Evolutionary conservation across 148 eudicot species (phyloP).

Genomic region (Drosera capensis): DNA sequence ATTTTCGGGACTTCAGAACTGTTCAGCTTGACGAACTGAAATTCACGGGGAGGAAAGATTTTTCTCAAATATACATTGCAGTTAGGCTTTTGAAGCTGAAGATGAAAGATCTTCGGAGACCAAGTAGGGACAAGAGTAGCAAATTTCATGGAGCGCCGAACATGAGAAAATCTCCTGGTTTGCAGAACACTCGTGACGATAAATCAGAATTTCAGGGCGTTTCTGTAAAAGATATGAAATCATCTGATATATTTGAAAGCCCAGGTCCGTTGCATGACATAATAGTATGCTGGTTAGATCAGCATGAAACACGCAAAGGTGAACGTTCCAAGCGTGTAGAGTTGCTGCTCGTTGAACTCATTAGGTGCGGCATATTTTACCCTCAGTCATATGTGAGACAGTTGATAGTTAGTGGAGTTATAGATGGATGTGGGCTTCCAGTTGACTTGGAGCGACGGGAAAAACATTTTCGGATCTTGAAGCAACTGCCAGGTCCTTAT

Average conservation of each 20-base stretch:
- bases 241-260: conserved; percentile 54
- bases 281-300: conserved; percentile 89
- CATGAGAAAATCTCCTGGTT: conserved; percentile 6
- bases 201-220: conserved; percentile 11
- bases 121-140: conserved; percentile 18
- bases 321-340: conserved; percentile 74
- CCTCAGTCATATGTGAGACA: conserved; percentile 82
- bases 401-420: conserved; percentile 75
- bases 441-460: conserved; percentile 30
- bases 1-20: conserved; percentile 62
- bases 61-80: conserved; percentile 68
- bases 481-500: conserved; percentile 64
- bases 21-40: conserved; percentile 42
- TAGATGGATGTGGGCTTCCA: conserved; percentile 42
- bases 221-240: conserved; percentile 16
- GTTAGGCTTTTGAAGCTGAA: conserved; percentile 57
- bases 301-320: conserved; percentile 58
- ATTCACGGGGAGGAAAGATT: conserved; percentile 77
- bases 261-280: conserved; percentile 89
- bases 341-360: conserved; percentile 57
- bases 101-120: conserved; percentile 34
- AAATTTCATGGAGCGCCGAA: conserved; percentile 2
- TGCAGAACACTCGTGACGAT: conserved; percentile 12
- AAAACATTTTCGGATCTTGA: conserved; percentile 67
- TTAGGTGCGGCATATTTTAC: conserved; percentile 56